Percentiles rank a stretch among this genome's conserved stretches.
These are phyloP conservation scores for Lichtheimia ornata DNA, from an alignment of 371 early-diverging fungal genomes.

Conservation along the genomic window DNA sequence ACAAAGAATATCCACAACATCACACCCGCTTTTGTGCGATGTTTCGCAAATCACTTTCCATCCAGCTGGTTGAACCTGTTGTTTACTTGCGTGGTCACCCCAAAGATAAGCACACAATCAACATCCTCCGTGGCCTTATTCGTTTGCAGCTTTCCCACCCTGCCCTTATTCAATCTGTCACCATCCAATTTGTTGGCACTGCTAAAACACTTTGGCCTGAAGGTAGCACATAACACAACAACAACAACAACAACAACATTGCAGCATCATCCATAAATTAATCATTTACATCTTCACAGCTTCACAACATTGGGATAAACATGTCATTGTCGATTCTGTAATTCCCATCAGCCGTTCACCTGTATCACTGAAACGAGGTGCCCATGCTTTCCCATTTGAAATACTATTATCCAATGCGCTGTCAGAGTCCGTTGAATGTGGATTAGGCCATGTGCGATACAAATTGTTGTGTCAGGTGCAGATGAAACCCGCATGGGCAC, in stretches of 20 bases:
- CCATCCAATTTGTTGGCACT: conserved; percentile 38
- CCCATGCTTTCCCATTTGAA: conserved; percentile 42
- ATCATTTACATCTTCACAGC: conserved; percentile 9
- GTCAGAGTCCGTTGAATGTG: conserved; percentile 48
- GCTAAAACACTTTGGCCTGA: conserved; percentile 49
- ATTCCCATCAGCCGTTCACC: conserved; percentile 37
- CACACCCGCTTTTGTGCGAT: conserved; percentile 11
- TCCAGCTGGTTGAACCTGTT: conserved; percentile 41
- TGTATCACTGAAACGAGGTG: conserved; percentile 29
- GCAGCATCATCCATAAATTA: background rate
- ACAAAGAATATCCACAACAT: no score
- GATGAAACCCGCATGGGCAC: conserved; percentile 25
- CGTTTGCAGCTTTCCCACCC: conserved; percentile 26
- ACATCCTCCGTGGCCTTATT: conserved; percentile 38
- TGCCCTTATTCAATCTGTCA: conserved; percentile 27
- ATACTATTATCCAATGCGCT: conserved; percentile 40
- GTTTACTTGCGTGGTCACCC: conserved; percentile 38
- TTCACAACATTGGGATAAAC: conserved; percentile 40
- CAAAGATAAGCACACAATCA: conserved; percentile 34
- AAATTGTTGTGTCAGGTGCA: conserved; percentile 36
- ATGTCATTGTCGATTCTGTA: conserved; percentile 31
- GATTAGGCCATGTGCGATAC: conserved; percentile 38
- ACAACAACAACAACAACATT: no score
- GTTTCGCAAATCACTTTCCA: conserved; percentile 40
- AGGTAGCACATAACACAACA: conserved; percentile 15